Conservation (phyloP, 23 red algal species). For the Chondrus crispus region DNA sequence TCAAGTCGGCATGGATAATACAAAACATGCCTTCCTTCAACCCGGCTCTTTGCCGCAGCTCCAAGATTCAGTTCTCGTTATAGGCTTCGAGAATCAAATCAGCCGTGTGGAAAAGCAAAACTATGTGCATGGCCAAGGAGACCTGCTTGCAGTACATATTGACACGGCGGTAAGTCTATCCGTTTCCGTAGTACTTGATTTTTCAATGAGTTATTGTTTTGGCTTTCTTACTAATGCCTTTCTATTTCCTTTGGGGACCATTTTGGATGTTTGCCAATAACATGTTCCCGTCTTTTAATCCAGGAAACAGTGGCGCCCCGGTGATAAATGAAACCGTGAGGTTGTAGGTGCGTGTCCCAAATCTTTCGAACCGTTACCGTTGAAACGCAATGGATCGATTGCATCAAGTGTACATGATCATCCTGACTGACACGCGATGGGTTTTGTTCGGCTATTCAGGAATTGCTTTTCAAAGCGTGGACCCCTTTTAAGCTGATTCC, state of each 20-base stretch:
- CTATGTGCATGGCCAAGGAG: slow-evolving; percentile 79
- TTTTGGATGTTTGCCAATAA: no score
- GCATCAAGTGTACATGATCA: no score
- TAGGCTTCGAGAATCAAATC: slow-evolving; percentile 87
- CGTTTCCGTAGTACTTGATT: no score
- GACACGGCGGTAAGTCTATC: slow-evolving; percentile 73
- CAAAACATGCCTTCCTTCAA: neutral
- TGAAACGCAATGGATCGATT: no score
- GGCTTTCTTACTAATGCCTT: no score
- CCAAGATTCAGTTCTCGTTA: slow-evolving; percentile 68
- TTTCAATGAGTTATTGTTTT: no score
- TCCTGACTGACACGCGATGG: no score
- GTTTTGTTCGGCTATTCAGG: neutral
- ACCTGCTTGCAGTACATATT: slow-evolving; percentile 90
- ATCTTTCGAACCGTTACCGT: no score
- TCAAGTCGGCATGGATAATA: neutral
- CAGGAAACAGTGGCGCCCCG: slow-evolving; percentile 89
- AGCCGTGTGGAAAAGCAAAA: slow-evolving; percentile 82
- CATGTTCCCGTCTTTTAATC: no score
- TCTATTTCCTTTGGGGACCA: no score
- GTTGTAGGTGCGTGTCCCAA: slow-evolving; percentile 65
- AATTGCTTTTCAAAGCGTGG: slow-evolving; percentile 90
- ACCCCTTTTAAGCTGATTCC: slow-evolving; percentile 75
- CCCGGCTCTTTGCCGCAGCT: slow-evolving; percentile 79
- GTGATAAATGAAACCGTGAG: slow-evolving; percentile 81